A percentile compares a stretch with the other conserved stretches of the same genome.
Evolutionary conservation across 1,284 basidiomycete species (phyloP).

Genomic region (Trichosporon ovoides): DNA sequence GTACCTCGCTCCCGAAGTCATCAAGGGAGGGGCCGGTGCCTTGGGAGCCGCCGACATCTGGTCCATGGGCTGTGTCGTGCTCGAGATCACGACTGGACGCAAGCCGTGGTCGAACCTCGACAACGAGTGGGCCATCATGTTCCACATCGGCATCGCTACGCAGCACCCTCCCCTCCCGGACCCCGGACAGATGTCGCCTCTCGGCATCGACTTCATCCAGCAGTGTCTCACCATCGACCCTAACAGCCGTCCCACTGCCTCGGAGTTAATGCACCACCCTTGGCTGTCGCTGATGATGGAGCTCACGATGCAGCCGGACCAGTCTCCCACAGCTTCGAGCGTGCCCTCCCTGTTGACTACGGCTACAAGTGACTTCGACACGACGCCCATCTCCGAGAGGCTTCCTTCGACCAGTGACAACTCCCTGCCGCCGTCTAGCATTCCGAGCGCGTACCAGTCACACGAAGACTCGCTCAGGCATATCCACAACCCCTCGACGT

Average conservation of each 20-base stretch:
- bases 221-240: conserved; percentile 88
- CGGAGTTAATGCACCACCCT: conserved; percentile 77
- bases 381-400: background rate
- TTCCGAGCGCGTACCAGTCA: background rate
- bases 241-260: conserved; percentile 72
- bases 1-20: conserved; percentile 99
- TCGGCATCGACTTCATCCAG: conserved; percentile 91
- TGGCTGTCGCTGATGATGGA: conserved; percentile 64
- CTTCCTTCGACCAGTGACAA: background rate
- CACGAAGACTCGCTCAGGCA: background rate
- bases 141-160: conserved; percentile 95
- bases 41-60: conserved; percentile 99
- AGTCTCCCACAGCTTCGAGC: conserved; percentile 9
- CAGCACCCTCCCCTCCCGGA: conserved; percentile 95
- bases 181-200: conserved; percentile 75
- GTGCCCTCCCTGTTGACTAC: conserved; percentile 9
- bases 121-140: conserved; percentile 99
- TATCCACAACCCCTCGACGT: background rate
- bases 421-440: background rate
- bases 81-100: conserved; percentile 88
- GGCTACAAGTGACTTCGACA: background rate
- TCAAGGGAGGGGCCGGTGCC: conserved; percentile 68
- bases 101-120: conserved; percentile 98
- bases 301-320: conserved; percentile 13
- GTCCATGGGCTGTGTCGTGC: conserved; percentile 86